Base-by-base conservation (phyloP, 768 basidiomycete species). In the Suillus decipiens region DNA sequence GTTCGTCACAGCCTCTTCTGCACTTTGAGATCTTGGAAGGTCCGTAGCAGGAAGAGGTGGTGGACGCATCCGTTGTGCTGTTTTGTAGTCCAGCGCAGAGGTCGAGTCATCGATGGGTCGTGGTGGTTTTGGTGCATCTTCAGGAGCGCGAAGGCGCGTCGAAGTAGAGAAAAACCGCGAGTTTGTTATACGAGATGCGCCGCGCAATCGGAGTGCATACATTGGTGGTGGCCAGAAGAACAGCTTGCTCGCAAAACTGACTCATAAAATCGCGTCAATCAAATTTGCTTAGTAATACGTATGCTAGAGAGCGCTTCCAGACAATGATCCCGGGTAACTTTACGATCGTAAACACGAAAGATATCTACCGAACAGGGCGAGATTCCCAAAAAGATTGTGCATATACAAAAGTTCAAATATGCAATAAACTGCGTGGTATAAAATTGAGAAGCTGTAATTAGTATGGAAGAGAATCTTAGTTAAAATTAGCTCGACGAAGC, bases 1-100 rank as follows among this genome's bases (percentile, higher is more conserved):
- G 72, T 98, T 98, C 37, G 95, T 96, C 39, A 99, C 96, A 36
- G 96, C 95, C 77, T 99, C 95, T 75, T 97, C 95, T 22, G 96
- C 96, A 11, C 84, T 89, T 55, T 94, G 86, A 14, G 86, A 81
- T 59, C 92, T 85, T 3, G 93, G 95, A n/a, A 92, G 75, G 71
- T 96, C 93, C 74, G 88, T 92, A 12, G 85, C 83, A 0, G 95
- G 95, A 17, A 97, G 82, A 19, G 93, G 92, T 2, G 95, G 94
- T 7, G 94, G 93, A 31, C 89, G 80, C 61, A 80, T 79, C 63
- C 83, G 82, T 64, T 93, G 92, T 9, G 83, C 74, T 39, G 80
- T 82, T 78, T 96, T 96, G 81, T 95, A 99, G 76, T 96, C 95
- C 68, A 96, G 80, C 12, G 96, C 96, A 22, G 93, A 95, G 0